phyloP scores from a whole-genome alignment of 2,329 filamentous ascomycete species.

The Neofusicoccum sp. region DNA sequence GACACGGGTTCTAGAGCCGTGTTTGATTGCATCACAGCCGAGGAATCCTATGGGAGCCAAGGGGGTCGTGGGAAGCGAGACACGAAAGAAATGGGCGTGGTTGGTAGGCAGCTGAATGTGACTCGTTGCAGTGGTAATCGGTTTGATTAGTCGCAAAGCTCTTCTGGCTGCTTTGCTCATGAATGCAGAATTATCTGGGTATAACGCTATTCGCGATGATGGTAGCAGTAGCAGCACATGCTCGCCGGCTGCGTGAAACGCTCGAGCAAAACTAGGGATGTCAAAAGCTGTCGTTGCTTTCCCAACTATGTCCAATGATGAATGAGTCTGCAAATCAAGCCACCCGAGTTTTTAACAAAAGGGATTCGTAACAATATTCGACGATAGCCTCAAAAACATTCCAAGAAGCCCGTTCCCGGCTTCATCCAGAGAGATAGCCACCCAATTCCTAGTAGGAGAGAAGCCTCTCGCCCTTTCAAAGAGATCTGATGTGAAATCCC shows the following conservation, averaged over 20 bases:
- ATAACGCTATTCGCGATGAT: neutral
- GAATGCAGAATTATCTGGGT: neutral
- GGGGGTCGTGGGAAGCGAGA: too few species aligned
- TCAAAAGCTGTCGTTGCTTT: slow-evolving; percentile 5
- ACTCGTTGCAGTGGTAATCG: neutral
- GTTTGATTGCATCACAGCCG: too few species aligned
- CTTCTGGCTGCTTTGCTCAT: too few species aligned
- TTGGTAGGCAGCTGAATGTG: neutral
- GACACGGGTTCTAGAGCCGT: too few species aligned
- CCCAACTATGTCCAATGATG: neutral
- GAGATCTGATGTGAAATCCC: neutral
- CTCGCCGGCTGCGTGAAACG: neutral
- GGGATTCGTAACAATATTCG: slow-evolving; percentile 11
- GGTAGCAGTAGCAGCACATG: neutral
- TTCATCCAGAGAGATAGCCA: neutral
- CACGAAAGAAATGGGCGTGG: neutral
- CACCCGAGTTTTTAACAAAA: neutral
- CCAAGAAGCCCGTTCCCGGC: neutral
- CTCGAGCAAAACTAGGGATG: neutral
- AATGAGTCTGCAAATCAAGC: neutral
- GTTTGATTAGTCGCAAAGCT: neutral
- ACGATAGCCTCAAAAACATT: neutral
- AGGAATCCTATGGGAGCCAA: too few species aligned
- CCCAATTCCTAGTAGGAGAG: neutral
- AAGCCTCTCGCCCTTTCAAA: neutral